These are phyloP conservation scores for Kurtzmaniella quercitrusa DNA, from an alignment of 1,139 yeast species.

Conservation along the genomic window DNA sequence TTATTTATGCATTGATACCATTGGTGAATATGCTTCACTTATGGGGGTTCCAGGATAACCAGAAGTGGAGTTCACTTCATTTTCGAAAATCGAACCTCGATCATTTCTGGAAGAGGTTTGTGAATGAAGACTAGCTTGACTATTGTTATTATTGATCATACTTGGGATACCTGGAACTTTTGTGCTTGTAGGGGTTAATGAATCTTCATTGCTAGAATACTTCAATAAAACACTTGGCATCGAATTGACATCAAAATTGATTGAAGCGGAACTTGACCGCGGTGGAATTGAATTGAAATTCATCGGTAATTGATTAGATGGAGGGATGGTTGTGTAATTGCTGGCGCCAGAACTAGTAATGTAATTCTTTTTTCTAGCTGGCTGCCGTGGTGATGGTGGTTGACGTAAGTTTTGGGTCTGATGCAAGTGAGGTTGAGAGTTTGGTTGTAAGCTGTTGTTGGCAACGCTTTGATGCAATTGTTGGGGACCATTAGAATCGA, in stretches of 20 bases:
- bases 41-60: constrained; percentile 28
- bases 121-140: constrained; percentile 27
- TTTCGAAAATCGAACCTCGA: constrained; percentile 24
- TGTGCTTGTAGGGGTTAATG: constrained; percentile 8
- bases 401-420: constrained; percentile 3
- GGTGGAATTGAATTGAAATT: constrained; percentile 7
- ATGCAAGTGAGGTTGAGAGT: background rate
- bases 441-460: constrained; percentile 5
- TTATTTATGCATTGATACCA: constrained; percentile 10
- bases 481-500: constrained; percentile 35
- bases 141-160: constrained; percentile 20
- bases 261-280: constrained; percentile 6
- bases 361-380: constrained; percentile 14
- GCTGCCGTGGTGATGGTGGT: constrained; percentile 3
- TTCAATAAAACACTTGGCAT: constrained; percentile 10
- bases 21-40: constrained; percentile 30
- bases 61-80: constrained; percentile 14
- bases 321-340: constrained; percentile 11
- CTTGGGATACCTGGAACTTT: constrained; percentile 4
- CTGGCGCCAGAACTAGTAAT: constrained; percentile 12
- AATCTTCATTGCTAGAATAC: constrained; percentile 1
- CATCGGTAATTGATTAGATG: constrained; percentile 10
- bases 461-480: constrained; percentile 11
- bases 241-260: constrained; percentile 1
- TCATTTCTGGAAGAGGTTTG: constrained; percentile 20